Evolutionary conservation across 1,139 yeast species (phyloP), one percentile per base, ranked within the genome.

Genomic region (Magnusiomyces fungicola): DNA sequence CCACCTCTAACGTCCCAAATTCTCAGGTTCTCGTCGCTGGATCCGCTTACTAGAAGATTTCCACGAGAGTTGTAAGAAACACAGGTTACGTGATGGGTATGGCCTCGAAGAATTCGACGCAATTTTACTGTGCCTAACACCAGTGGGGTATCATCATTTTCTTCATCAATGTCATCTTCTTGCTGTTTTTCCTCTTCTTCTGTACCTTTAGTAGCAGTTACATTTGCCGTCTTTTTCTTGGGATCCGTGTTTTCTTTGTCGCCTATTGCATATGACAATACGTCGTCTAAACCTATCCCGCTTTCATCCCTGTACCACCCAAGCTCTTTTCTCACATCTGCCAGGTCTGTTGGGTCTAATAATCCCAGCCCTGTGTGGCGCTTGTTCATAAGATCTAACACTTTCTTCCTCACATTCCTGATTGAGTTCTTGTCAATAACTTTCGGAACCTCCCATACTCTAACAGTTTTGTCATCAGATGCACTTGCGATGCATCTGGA

Each of bases 1-100:
- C 95, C 94, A 24, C 81, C 74, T 34, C 77, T 70, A 4, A 84
- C 77, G 65, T 90, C 97, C 98, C 98, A 92, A 2, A 90, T 75
- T 45, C 89, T 78, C 22, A 92, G 83, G 44, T 90, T 89, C 61
- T 92, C 98, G 65, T 92, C 98, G 40, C 94, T 81, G 1, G 95
- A 80, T 0, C 96, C 96, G 44, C 90, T 79, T 24, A 87, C 80
- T 24, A 92, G 65, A 23, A 92, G 67, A 57, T 88, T 87, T 0
- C 97, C 96, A 62, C 82, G 82, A 43, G 72, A 67, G 53, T 81
- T 84, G 69, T 83, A 92, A 51, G 73, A 72, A n/a, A 88, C 68
- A 14, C 86, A 73, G 2, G 88, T 82, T 21, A 88, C 87, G 55
- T 88, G 92, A 56, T 83, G 92, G 0, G 96, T 87, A 61, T 92